Percentiles rank a stretch among this genome's conserved stretches.
phyloP scores from a whole-genome alignment of 768 basidiomycete species.

The Sporobolomyces phaffii region DNA sequence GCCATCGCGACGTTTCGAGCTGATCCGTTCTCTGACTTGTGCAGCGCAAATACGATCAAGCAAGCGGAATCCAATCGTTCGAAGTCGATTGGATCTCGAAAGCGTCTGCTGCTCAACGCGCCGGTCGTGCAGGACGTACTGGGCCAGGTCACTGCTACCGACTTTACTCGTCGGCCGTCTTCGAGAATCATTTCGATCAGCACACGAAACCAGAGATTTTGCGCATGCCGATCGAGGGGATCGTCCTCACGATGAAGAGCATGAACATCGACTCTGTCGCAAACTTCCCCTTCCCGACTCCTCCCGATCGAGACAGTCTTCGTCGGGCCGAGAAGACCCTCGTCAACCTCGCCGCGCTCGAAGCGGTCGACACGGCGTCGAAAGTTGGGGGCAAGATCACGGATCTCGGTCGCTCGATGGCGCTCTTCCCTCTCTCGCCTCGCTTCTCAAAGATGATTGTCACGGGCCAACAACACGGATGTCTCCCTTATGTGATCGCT shows the following conservation, averaged over 20 bases:
- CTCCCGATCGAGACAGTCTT: slow-evolving; percentile 71
- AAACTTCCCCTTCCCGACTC: slow-evolving; percentile 97
- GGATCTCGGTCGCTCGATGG: slow-evolving; percentile 83
- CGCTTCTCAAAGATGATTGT: slow-evolving; percentile 94
- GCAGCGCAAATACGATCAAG: slow-evolving; percentile 76
- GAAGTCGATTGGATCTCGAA: slow-evolving; percentile 90
- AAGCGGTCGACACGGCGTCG: slow-evolving; percentile 38
- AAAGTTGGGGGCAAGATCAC: slow-evolving; percentile 64
- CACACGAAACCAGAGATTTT: slow-evolving; percentile 88
- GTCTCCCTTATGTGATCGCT: slow-evolving; percentile 82
- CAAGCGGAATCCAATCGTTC: slow-evolving; percentile 82
- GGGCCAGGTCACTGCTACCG: slow-evolving; percentile 98
- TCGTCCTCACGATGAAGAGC: slow-evolving; percentile 96
- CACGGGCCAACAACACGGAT: slow-evolving; percentile 74
- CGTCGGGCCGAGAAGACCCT: slow-evolving; percentile 75
- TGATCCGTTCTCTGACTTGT: background rate
- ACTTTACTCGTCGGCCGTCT: slow-evolving; percentile 90
- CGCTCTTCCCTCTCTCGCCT: slow-evolving; percentile 86
- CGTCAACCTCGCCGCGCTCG: slow-evolving; percentile 74
- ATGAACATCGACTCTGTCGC: slow-evolving; percentile 96
- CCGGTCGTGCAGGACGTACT: slow-evolving; percentile 93
- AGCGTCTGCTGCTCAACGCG: slow-evolving; percentile 85
- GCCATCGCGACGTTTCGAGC: background rate
- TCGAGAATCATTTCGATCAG: slow-evolving; percentile 80
- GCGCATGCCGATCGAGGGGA: slow-evolving; percentile 91